These are phyloP conservation scores for Phaeophleospora eucalypticola DNA, from an alignment of 2,329 filamentous ascomycete species.

Conservation along the genomic window DNA sequence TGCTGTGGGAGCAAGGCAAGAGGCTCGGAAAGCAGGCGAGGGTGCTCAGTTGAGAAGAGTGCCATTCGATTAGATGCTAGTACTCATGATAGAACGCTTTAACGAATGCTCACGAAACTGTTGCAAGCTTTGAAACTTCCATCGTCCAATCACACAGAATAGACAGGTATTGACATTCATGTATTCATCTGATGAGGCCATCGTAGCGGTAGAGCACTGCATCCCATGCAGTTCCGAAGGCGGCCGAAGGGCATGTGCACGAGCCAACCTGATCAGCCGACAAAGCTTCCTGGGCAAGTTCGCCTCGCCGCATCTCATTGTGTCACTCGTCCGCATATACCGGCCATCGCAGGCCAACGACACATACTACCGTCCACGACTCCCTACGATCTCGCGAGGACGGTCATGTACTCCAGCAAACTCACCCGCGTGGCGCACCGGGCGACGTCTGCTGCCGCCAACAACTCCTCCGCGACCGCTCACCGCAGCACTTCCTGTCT, in stretches of 20 bases:
- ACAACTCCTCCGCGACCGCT: constrained; percentile 30
- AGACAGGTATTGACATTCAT: too few species aligned
- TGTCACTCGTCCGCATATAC: background rate
- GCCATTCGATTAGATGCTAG: constrained; percentile 70
- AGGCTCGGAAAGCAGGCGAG: constrained; percentile 71
- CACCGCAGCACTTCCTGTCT: constrained; percentile 30
- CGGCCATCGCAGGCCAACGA: background rate
- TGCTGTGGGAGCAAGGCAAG: constrained; percentile 83
- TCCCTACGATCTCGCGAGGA: background rate
- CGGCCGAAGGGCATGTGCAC: too few species aligned
- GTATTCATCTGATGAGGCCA: too few species aligned
- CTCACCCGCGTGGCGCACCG: constrained; percentile 30
- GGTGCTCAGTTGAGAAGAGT: constrained; percentile 65
- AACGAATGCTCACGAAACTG: too few species aligned
- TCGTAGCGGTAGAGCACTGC: too few species aligned
- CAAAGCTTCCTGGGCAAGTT: too few species aligned
- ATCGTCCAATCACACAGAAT: too few species aligned
- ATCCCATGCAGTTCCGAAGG: too few species aligned
- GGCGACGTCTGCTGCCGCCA: constrained; percentile 22
- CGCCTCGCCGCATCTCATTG: background rate
- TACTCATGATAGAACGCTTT: too few species aligned
- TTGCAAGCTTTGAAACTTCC: too few species aligned
- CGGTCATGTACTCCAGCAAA: constrained; percentile 31
- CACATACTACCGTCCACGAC: background rate
- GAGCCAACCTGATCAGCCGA: background rate